Evolutionary conservation across 371 early-diverging fungal genomes (phyloP).

Genomic region (Rhizomucor pusillus): DNA sequence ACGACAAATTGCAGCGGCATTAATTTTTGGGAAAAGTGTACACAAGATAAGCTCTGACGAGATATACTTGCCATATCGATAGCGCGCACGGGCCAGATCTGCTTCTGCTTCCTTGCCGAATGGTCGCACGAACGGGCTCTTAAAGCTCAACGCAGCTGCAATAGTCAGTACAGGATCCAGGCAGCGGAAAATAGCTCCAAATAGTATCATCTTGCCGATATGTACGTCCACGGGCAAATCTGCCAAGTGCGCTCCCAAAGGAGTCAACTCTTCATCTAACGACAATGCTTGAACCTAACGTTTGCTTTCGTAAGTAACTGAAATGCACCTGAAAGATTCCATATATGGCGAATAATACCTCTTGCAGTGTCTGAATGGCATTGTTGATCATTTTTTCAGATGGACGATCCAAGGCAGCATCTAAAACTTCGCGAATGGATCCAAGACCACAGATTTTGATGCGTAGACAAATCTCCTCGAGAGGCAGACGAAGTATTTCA

Average conservation of each 20-base stretch:
- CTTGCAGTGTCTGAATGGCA: constrained; percentile 61
- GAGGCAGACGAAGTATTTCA: constrained; percentile 79
- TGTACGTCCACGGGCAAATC: constrained; percentile 85
- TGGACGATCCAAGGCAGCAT: constrained; percentile 78
- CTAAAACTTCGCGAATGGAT: constrained; percentile 59
- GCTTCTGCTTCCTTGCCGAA: constrained; percentile 69
- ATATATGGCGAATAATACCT: constrained; percentile 24
- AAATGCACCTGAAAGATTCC: too few relatives aligned
- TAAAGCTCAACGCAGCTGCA: constrained; percentile 72
- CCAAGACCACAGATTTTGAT: constrained; percentile 68
- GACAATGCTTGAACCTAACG: constrained; percentile 46
- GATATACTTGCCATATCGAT: constrained; percentile 32
- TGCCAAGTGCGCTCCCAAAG: constrained; percentile 86
- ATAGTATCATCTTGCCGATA: constrained; percentile 87
- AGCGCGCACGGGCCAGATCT: constrained; percentile 50
- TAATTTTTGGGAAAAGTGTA: not conserved
- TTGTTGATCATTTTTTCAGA: constrained; percentile 61
- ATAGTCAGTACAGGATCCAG: constrained; percentile 81
- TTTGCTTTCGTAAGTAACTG: not conserved
- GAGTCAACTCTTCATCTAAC: constrained; percentile 69
- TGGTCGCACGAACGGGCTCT: constrained; percentile 71
- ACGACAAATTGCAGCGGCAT: too few relatives aligned
- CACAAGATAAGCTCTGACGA: not conserved
- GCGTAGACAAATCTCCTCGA: constrained; percentile 78
- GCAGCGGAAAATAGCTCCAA: constrained; percentile 78